Conservation (phyloP, 2,329 filamentous ascomycete species). For the Pyrenochaeta sp. region DNA sequence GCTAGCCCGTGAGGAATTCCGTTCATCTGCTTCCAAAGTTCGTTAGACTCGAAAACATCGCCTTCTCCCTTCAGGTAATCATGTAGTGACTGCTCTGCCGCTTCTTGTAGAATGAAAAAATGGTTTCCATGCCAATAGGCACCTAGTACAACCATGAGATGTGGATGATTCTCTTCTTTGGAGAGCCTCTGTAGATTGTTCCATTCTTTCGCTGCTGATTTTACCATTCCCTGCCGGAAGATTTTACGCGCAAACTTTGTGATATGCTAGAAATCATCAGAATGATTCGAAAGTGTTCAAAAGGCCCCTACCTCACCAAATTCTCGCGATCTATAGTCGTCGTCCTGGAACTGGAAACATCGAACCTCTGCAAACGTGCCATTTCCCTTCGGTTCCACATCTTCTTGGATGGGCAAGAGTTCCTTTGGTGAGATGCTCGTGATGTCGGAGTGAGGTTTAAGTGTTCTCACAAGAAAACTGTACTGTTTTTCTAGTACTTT, state of each 20-base stretch:
- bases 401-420: constrained; percentile 15
- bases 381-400: constrained; percentile 9
- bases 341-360: constrained; percentile 17
- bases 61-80: constrained; percentile 15
- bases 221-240: constrained; percentile 13
- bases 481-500: constrained; percentile 11
- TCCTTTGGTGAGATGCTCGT: constrained; percentile 5
- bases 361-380: constrained; percentile 14
- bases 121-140: constrained; percentile 15
- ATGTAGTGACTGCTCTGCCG: constrained; percentile 14
- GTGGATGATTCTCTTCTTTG: constrained; percentile 12
- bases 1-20: constrained; percentile 14
- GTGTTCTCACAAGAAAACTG: constrained; percentile 12
- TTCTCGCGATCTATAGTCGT: constrained; percentile 13
- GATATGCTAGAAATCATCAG: constrained; percentile 11
- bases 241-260: constrained; percentile 18
- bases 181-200: constrained; percentile 16
- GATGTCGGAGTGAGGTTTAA: constrained; percentile 9
- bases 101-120: constrained; percentile 18
- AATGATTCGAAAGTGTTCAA: background rate
- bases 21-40: constrained; percentile 19
- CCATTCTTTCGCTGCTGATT: constrained; percentile 14
- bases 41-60: constrained; percentile 11
- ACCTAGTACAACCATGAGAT: constrained; percentile 16
- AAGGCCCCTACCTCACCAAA: constrained; percentile 14